phyloP scores from a whole-genome alignment of 495 filamentous ascomycete species.

The Podospora bellae-mahoneyi region DNA sequence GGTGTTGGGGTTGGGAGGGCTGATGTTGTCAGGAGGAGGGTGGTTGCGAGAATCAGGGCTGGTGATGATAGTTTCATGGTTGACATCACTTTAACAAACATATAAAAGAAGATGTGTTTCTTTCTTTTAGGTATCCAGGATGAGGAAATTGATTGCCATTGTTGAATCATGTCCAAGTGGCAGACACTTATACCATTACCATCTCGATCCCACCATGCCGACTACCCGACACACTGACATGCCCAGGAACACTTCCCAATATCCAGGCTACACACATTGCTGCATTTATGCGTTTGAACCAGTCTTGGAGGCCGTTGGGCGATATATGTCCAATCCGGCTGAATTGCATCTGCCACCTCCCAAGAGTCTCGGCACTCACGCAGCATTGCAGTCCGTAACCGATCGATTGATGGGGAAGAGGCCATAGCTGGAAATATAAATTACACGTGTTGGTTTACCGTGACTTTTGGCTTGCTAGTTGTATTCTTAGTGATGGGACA shows the following conservation, averaged over 20 bases:
- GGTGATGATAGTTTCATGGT: not conserved
- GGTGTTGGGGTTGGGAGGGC: not conserved
- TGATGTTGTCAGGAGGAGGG: not conserved
- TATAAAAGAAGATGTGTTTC: too few relatives aligned
- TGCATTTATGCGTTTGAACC: not conserved
- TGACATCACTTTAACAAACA: not conserved
- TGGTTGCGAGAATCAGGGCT: not conserved
- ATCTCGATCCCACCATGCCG: not conserved
- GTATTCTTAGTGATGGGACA: too few relatives aligned
- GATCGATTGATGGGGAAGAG: not conserved
- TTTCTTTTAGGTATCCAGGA: not conserved
- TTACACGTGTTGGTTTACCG: not conserved
- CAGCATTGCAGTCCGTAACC: not conserved
- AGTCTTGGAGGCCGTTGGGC: not conserved
- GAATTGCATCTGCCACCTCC: not conserved
- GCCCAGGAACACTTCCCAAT: not conserved
- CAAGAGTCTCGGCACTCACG: not conserved
- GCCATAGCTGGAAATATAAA: not conserved
- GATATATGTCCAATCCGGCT: not conserved
- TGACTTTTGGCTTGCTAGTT: not conserved
- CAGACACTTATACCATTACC: not conserved
- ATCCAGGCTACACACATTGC: not conserved
- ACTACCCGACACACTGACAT: not conserved
- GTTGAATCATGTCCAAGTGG: not conserved
- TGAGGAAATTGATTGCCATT: not conserved